Conservation (phyloP, 305 asterid species). For the Rubia peregrina region DNA sequence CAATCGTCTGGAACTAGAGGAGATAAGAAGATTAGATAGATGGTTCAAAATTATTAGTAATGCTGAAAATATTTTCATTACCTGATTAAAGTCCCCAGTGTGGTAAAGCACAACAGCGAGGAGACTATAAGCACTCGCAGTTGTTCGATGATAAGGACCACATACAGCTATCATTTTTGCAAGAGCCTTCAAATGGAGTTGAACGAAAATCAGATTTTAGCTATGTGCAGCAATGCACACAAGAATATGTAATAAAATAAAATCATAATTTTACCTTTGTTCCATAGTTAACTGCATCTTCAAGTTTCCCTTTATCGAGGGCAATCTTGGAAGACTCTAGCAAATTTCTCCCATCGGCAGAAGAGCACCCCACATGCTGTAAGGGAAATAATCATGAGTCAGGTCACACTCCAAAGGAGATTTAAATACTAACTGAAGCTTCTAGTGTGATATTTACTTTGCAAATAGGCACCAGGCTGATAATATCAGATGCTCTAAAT, state of each 20-base stretch:
- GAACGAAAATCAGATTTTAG: constrained; percentile 23
- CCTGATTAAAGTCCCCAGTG: constrained; percentile 99
- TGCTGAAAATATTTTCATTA: constrained; percentile 16
- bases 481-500: constrained; percentile 63
- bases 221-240: constrained; percentile 18
- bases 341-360: constrained; percentile 96
- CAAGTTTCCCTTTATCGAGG: constrained; percentile 96
- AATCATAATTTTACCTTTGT: constrained; percentile 58
- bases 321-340: constrained; percentile 98
- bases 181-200: constrained; percentile 59
- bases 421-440: neutral
- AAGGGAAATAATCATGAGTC: constrained; percentile 18
- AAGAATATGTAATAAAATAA: constrained; percentile 6
- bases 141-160: constrained; percentile 95
- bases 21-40: neutral
- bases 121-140: constrained; percentile 98
- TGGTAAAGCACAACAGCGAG: constrained; percentile 99
- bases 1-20: neutral
- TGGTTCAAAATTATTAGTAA: constrained; percentile 12
- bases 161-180: constrained; percentile 97
- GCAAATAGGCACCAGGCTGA: constrained; percentile 87
- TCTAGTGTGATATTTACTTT: constrained; percentile 45
- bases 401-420: neutral
- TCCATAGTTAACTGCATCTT: constrained; percentile 89
- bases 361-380: constrained; percentile 94